Percentiles rank a stretch among this genome's conserved stretches.
These are phyloP conservation scores for Gracilaria domingensis DNA, from an alignment of 23 red algal genomes.

Conservation along the genomic window DNA sequence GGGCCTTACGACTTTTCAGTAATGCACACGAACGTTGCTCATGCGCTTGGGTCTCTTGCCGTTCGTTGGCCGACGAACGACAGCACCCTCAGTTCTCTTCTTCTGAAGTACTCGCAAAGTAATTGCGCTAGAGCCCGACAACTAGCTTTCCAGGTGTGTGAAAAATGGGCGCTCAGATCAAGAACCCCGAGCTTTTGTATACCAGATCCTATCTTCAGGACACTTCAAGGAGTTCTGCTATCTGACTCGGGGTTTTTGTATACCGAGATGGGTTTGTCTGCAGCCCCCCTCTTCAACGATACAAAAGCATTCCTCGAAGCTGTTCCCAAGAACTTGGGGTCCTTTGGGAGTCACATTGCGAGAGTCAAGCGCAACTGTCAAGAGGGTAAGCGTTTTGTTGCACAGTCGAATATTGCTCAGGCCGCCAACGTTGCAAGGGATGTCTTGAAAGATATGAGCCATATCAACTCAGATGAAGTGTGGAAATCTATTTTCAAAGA, in stretches of 20 bases:
- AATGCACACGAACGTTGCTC: slow-evolving; percentile 74
- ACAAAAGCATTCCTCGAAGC: slow-evolving; percentile 66
- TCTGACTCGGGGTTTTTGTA: slow-evolving; percentile 44
- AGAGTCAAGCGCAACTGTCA: slow-evolving; percentile 32
- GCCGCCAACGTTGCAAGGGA: slow-evolving; percentile 35
- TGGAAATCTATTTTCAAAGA: slow-evolving; percentile 35
- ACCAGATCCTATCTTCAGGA: slow-evolving; percentile 24
- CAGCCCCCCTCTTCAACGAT: slow-evolving; percentile 70
- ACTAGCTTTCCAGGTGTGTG: slow-evolving; percentile 54
- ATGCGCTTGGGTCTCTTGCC: slow-evolving; percentile 62
- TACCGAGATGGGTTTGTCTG: slow-evolving; percentile 69
- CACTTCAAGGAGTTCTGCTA: slow-evolving; percentile 18
- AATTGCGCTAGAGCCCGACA: slow-evolving; percentile 48
- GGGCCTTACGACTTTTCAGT: slow-evolving; percentile 68
- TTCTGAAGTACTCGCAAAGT: slow-evolving; percentile 28
- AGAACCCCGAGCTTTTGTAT: slow-evolving; percentile 10
- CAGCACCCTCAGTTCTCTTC: neutral
- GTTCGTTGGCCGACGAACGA: slow-evolving; percentile 55
- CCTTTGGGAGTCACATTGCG: slow-evolving; percentile 34
- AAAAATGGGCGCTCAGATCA: slow-evolving; percentile 38
- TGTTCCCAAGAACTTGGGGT: slow-evolving; percentile 39
- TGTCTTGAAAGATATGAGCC: slow-evolving; percentile 39
- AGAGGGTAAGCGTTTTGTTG: slow-evolving; percentile 45
- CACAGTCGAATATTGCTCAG: slow-evolving; percentile 12
- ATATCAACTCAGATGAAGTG: slow-evolving; percentile 42